Percentiles rank a stretch among this genome's conserved stretches.
Conservation (phyloP, 306 rosid genomes). For the Arachis stenosperma region DNA sequence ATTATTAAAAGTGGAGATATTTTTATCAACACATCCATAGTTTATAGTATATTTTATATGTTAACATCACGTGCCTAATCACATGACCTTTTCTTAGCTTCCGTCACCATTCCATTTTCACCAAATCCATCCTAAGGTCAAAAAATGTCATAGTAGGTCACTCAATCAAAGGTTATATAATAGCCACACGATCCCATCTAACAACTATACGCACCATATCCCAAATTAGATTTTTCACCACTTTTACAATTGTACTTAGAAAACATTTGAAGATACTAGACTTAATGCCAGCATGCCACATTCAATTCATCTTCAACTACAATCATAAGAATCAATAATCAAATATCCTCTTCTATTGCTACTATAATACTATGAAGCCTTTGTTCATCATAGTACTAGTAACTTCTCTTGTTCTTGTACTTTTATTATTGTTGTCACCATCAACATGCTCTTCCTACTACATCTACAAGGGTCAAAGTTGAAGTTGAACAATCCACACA, state of each 20-base stretch:
- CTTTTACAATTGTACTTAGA: too few relatives aligned
- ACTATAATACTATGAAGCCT: conserved; percentile 45
- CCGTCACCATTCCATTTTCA: conserved; percentile 26
- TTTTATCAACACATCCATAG: too few relatives aligned
- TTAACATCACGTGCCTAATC: too few relatives aligned
- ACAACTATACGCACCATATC: too few relatives aligned
- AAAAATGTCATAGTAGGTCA: conserved; percentile 13
- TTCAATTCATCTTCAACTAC: background rate
- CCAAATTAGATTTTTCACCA: too few relatives aligned
- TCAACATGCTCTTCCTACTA: conserved; percentile 27
- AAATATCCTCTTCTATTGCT: too few relatives aligned
- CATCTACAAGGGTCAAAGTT: conserved; percentile 28
- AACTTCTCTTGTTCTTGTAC: conserved; percentile 34
- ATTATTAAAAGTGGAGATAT: too few relatives aligned
- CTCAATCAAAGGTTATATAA: conserved; percentile 5
- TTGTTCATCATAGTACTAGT: conserved; percentile 51
- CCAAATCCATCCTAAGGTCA: conserved; percentile 29
- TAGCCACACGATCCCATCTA: too few relatives aligned
- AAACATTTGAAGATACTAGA: conserved; percentile 28
- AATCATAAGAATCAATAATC: conserved; percentile 1
- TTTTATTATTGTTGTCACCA: conserved; percentile 45
- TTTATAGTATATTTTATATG: too few relatives aligned
- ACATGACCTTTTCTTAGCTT: background rate
- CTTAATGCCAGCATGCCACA: conserved; percentile 17
- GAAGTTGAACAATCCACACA: conserved; percentile 30